phyloP scores from a whole-genome alignment of 1,139 yeast species.

The Kurtzmaniella quercitrusa region DNA sequence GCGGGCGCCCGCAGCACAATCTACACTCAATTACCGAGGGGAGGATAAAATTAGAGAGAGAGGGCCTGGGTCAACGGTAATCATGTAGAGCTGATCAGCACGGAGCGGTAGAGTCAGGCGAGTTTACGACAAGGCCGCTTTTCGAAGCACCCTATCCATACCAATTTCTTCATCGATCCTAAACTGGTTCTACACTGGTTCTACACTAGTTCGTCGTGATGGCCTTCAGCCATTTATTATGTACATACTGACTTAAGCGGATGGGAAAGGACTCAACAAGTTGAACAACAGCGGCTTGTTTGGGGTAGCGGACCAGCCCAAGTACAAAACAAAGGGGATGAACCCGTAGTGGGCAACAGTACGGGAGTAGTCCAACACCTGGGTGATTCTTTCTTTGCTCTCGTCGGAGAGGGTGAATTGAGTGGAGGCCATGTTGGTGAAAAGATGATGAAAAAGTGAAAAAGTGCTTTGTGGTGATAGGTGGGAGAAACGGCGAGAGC shows the following conservation, averaged over 20 bases:
- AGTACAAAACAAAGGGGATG: constrained; percentile 89
- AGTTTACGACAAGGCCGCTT: too few relatives aligned
- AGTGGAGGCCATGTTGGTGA: constrained; percentile 23
- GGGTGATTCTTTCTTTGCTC: constrained; percentile 83
- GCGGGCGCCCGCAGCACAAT: too few relatives aligned
- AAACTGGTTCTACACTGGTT: constrained; percentile 3
- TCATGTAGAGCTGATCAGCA: too few relatives aligned
- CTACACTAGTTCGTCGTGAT: constrained; percentile 7
- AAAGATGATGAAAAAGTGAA: constrained; percentile 3
- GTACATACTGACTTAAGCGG: constrained; percentile 40
- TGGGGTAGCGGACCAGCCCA: constrained; percentile 86
- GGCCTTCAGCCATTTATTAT: neutral
- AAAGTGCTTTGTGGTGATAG: neutral
- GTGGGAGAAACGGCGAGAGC: too few relatives aligned
- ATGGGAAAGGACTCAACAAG: constrained; percentile 71
- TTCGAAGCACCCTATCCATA: too few relatives aligned
- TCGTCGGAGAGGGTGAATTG: constrained; percentile 59
- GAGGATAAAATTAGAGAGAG: too few relatives aligned
- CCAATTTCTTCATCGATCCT: too few relatives aligned
- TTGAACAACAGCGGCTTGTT: constrained; percentile 81
- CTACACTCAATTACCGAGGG: too few relatives aligned
- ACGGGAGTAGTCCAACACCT: constrained; percentile 77
- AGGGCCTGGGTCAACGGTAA: too few relatives aligned
- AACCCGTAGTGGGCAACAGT: constrained; percentile 93
- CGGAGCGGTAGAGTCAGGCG: too few relatives aligned